Conservation (phyloP, 345 rosid genomes). For the Bruguiera gymnorhiza region DNA sequence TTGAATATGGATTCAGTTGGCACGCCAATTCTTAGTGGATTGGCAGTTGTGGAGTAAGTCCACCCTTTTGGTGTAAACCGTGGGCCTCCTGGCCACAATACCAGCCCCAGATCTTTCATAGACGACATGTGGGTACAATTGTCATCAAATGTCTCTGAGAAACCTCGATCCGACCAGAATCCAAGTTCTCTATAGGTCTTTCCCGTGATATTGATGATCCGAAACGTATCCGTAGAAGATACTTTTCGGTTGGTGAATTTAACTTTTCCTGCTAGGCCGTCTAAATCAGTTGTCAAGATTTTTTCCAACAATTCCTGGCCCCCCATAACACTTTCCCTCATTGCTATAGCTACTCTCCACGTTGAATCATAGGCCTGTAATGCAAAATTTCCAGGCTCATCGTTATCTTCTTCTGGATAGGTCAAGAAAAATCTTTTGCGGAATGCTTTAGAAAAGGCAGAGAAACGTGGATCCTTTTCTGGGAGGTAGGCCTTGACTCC, state of each 20-base stretch:
- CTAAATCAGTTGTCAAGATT: constrained; percentile 5
- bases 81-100: constrained; percentile 32
- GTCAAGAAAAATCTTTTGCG: constrained; percentile 7
- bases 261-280: constrained; percentile 20
- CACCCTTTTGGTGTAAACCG: constrained; percentile 23
- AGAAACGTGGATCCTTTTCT: neutral
- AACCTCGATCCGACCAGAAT: constrained; percentile 29
- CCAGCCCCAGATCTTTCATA: constrained; percentile 18
- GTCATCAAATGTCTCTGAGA: constrained; percentile 5
- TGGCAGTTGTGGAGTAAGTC: constrained; percentile 2
- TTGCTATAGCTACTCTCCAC: constrained; percentile 13
- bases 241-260: constrained; percentile 13
- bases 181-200: constrained; percentile 21
- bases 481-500: constrained; percentile 22
- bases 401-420: constrained; percentile 16
- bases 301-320: neutral
- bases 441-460: constrained; percentile 16
- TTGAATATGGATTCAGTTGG: constrained; percentile 1
- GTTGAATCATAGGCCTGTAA: constrained; percentile 26
- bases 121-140: neutral
- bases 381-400: constrained; percentile 24
- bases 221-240: neutral
- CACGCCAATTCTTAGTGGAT: constrained; percentile 22
- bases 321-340: neutral
- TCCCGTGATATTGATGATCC: constrained; percentile 26